Evolutionary conservation across 768 basidiomycete genomes (phyloP).

Genomic region (Naganishia randhawae): DNA sequence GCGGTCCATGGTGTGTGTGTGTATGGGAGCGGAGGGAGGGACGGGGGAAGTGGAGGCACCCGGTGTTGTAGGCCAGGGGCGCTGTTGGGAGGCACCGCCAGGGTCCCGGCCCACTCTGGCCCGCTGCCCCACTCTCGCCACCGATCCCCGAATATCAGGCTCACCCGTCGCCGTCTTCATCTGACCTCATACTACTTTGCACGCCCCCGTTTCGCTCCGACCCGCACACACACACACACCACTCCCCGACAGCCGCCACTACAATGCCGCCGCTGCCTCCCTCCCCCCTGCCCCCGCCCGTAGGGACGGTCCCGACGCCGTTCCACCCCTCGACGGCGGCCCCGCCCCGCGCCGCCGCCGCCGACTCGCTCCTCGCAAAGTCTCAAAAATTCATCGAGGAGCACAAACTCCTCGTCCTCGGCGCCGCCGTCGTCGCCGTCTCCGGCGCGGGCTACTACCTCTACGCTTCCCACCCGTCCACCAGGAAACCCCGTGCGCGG

Average conservation of each 20-base stretch:
- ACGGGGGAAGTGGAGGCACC: background rate
- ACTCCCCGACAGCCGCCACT: too few species aligned
- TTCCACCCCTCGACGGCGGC: background rate
- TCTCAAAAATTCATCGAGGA: constrained; percentile 54
- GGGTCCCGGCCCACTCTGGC: too few species aligned
- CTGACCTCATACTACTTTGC: too few species aligned
- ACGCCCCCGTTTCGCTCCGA: too few species aligned
- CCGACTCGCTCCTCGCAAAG: constrained; percentile 33
- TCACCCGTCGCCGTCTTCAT: too few species aligned
- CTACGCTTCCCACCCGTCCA: constrained; percentile 35
- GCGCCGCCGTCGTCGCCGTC: constrained; percentile 64
- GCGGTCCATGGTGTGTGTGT: background rate
- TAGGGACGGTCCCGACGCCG: constrained; percentile 5
- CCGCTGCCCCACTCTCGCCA: too few species aligned
- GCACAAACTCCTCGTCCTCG: constrained; percentile 69
- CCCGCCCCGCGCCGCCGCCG: constrained; percentile 23
- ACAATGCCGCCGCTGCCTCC: too few species aligned
- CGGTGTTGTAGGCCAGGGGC: background rate
- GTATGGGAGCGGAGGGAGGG: background rate
- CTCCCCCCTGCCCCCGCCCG: constrained; percentile 14
- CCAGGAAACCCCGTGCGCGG: constrained; percentile 54
- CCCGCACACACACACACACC: too few species aligned
- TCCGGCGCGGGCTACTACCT: constrained; percentile 72
- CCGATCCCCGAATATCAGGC: too few species aligned
- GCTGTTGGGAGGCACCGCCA: too few species aligned